These are phyloP conservation scores for Gossypium stocksii DNA, from an alignment of 345 rosid genomes.

Conservation along the genomic window DNA sequence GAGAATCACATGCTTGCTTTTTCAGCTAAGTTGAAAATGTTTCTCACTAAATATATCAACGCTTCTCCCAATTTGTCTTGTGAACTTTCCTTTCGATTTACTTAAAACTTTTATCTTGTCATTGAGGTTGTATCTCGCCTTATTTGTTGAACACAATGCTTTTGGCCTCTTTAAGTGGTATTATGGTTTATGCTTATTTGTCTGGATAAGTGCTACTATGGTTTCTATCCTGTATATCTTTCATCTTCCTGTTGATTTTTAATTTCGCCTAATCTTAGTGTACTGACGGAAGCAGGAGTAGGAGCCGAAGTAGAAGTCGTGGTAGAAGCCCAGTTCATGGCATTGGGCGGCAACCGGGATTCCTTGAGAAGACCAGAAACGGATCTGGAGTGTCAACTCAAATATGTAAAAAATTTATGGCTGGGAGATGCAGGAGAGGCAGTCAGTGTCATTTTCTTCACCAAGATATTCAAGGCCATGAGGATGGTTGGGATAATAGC, in stretches of 20 bases:
- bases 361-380: slow-evolving; percentile 47
- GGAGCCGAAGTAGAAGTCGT: slow-evolving; percentile 48
- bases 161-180: not conserved
- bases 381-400: slow-evolving; percentile 46
- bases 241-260: not conserved
- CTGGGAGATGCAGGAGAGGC: slow-evolving; percentile 75
- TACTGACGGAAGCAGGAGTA: slow-evolving; percentile 35
- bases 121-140: not conserved
- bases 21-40: not conserved
- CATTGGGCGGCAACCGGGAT: slow-evolving; percentile 52
- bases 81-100: not conserved
- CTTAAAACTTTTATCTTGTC: not conserved
- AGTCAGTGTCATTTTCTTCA: slow-evolving; percentile 53
- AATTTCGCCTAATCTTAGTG: not conserved
- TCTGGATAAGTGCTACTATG: not conserved
- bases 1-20: slow-evolving; percentile 1
- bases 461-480: slow-evolving; percentile 39
- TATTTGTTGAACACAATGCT: not conserved
- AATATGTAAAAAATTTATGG: slow-evolving; percentile 54
- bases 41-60: not conserved
- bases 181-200: not conserved
- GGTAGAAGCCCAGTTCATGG: slow-evolving; percentile 72
- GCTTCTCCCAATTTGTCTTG: not conserved
- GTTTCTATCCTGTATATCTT: not conserved
- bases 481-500: slow-evolving; percentile 49